These are phyloP conservation scores for Phytophthora brassicae DNA, from an alignment of 352 stramenopile species.

Conservation along the genomic window DNA sequence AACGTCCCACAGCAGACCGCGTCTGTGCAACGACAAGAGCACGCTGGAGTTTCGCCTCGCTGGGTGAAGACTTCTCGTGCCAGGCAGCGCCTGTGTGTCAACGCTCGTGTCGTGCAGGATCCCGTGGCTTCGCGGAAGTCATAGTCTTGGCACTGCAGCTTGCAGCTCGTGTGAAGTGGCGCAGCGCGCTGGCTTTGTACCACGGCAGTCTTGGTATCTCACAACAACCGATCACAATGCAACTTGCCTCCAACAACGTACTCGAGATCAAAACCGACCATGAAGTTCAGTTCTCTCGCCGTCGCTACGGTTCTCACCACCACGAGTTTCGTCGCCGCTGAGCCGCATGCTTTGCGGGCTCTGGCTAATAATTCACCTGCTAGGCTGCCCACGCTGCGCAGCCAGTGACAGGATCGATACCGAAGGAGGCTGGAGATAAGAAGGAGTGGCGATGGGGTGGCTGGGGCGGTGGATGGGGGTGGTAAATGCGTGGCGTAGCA, in stretches of 20 bases:
- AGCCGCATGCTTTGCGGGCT: slow-evolving; percentile 22
- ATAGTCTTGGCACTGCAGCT: no score
- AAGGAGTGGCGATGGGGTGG: slow-evolving; percentile 15
- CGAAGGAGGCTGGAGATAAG: slow-evolving; percentile 12
- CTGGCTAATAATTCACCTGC: slow-evolving; percentile 10
- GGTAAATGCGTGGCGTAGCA: slow-evolving; percentile 17
- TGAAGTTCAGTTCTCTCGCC: slow-evolving; percentile 26
- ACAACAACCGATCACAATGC: slow-evolving; percentile 17
- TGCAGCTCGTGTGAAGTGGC: no score
- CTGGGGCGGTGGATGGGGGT: slow-evolving; percentile 9
- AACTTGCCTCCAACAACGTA: slow-evolving; percentile 21
- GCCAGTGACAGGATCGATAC: background rate
- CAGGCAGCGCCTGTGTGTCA: no score
- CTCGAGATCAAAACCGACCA: background rate
- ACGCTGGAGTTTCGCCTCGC: no score
- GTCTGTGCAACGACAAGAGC: no score
- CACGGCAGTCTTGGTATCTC: background rate
- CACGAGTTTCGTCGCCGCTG: slow-evolving; percentile 11
- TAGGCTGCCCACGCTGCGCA: slow-evolving; percentile 1
- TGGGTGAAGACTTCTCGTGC: no score
- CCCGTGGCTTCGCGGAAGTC: no score
- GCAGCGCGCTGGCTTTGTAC: no score
- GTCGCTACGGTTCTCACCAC: slow-evolving; percentile 21
- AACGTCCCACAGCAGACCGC: no score
- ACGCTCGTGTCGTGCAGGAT: no score